Percentiles rank a stretch among this genome's conserved stretches.
Evolutionary conservation across 352 stramenopile species (phyloP).

Genomic region (Phytopythium boreale): DNA sequence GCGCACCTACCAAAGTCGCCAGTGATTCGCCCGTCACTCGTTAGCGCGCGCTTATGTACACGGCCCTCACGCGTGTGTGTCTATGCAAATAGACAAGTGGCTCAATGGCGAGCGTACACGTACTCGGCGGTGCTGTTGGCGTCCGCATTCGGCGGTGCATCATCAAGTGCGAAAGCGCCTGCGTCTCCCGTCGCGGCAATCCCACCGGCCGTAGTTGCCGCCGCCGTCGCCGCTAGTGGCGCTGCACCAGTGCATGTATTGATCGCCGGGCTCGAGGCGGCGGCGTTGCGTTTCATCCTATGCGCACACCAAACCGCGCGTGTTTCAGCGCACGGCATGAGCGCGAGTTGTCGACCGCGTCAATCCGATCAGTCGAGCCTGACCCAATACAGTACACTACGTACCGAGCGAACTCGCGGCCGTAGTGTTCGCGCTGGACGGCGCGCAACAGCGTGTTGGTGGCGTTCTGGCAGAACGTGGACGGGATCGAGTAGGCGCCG

Average conservation of each 20-base stretch:
- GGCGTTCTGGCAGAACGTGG: slow-evolving; percentile 31
- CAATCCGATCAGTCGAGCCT: not conserved
- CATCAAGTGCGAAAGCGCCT: not conserved
- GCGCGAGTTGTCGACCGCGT: not conserved
- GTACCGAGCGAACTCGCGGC: slow-evolving; percentile 57
- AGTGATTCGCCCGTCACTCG: slow-evolving; percentile 4
- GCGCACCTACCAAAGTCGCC: slow-evolving; percentile 11
- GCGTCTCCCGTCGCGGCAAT: not conserved
- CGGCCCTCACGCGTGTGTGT: slow-evolving; percentile 2
- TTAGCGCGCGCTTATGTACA: slow-evolving; percentile 7
- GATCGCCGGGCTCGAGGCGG: not conserved
- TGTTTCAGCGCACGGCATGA: not conserved
- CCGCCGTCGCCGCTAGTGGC: not conserved
- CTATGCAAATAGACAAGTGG: not conserved
- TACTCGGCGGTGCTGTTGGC: slow-evolving; percentile 6
- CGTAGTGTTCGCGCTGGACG: slow-evolving; percentile 49
- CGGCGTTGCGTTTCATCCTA: slow-evolving; percentile 11
- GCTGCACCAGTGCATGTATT: not conserved
- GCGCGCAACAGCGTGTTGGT: slow-evolving; percentile 37
- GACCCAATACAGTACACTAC: too few species aligned
- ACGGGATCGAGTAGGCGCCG: slow-evolving; percentile 57
- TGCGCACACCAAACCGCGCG: not conserved
- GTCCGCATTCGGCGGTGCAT: slow-evolving; percentile 1
- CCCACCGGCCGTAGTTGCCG: not conserved
- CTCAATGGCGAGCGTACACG: not conserved